Conservation (phyloP, 148 eudicot genomes). For the Persicaria maculosa region DNA sequence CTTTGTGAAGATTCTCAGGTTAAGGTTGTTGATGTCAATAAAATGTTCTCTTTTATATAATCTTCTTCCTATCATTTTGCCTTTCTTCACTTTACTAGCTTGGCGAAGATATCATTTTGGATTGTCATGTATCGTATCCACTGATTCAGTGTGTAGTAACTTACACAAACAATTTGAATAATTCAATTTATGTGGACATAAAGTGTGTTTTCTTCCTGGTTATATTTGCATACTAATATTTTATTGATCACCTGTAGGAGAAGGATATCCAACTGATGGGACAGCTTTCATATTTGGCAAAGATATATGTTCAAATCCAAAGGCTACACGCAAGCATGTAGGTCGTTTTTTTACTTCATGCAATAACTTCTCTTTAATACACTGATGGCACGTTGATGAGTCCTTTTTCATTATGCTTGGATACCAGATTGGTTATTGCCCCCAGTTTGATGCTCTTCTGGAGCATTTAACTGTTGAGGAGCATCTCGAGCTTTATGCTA, state of each 20-base stretch:
- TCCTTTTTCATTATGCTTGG: slow-evolving; percentile 14
- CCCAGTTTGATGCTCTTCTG: slow-evolving; percentile 96
- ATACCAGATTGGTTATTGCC: slow-evolving; percentile 92
- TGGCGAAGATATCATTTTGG: not conserved
- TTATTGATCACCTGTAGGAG: slow-evolving; percentile 46
- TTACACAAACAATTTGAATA: not conserved
- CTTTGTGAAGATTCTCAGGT: not conserved
- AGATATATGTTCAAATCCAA: slow-evolving; percentile 68
- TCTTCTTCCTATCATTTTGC: not conserved
- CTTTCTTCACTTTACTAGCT: not conserved
- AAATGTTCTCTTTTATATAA: not conserved
- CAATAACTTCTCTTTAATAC: slow-evolving; percentile 7
- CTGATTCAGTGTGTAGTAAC: not conserved
- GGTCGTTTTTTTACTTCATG: slow-evolving; percentile 20
- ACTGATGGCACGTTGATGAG: slow-evolving; percentile 10
- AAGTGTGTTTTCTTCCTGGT: not conserved
- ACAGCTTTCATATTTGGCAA: slow-evolving; percentile 84
- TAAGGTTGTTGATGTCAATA: not conserved
- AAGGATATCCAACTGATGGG: slow-evolving; percentile 81
- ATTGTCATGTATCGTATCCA: not conserved
- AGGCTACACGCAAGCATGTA: slow-evolving; percentile 78
- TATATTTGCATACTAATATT: not conserved
- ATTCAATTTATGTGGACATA: not conserved
- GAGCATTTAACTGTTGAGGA: slow-evolving; percentile 75
- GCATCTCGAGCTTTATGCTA: slow-evolving; percentile 94